Evolutionary conservation across 148 eudicot species (phyloP).

Genomic region (Rhododendron williamsianum): DNA sequence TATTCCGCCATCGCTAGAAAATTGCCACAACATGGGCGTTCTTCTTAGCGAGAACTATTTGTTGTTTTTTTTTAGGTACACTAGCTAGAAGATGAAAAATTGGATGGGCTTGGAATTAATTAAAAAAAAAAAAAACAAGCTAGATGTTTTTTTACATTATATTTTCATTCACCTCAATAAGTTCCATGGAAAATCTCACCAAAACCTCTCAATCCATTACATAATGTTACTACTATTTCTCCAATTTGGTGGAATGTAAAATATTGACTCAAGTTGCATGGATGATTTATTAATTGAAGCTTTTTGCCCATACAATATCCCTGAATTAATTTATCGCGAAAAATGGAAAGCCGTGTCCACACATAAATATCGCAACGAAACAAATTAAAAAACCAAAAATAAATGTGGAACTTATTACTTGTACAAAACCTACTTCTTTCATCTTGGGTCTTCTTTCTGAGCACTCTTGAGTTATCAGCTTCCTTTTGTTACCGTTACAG

Average conservation of each 20-base stretch:
- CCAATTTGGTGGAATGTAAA: not conserved
- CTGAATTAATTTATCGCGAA: not conserved
- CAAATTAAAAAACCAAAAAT: not conserved
- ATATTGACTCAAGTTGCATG: not conserved
- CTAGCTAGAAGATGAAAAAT: too few relatives aligned
- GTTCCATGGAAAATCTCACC: not conserved
- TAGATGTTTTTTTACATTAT: too few relatives aligned
- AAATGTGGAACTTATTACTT: not conserved
- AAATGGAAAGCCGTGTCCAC: not conserved
- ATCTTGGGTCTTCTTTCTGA: conserved; percentile 18
- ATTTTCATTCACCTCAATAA: not conserved
- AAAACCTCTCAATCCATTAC: not conserved
- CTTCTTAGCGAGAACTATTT: too few relatives aligned
- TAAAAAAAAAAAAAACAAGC: not conserved
- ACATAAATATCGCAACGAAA: not conserved
- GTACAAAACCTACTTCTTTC: conserved; percentile 17
- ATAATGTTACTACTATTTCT: not conserved
- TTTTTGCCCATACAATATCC: not conserved
- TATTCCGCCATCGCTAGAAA: too few relatives aligned
- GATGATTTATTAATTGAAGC: not conserved
- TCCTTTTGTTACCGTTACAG: conserved; percentile 22
- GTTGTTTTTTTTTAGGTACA: too few relatives aligned
- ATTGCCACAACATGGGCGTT: too few relatives aligned
- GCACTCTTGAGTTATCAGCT: conserved; percentile 11
- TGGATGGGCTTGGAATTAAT: too few relatives aligned